A percentile compares a stretch with the other conserved stretches of the same genome.
phyloP scores from a whole-genome alignment of 2,329 filamentous ascomycete genomes.

The Fusarium austroafricanum region DNA sequence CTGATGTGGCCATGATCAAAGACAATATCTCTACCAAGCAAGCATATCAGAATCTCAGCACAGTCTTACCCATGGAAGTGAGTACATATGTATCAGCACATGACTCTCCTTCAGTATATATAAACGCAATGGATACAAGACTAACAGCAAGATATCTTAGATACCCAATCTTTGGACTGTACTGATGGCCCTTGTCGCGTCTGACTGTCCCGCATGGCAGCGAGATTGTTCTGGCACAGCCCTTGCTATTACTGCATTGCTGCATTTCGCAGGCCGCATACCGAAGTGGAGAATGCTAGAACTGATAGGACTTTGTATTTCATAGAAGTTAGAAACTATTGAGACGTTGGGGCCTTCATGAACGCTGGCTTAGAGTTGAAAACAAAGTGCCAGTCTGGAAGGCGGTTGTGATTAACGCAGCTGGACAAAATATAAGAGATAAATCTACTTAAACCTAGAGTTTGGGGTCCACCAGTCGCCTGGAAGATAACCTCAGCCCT shows the following conservation, averaged over 20 bases:
- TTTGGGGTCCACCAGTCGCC: too few relatives aligned
- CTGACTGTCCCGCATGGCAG: neutral
- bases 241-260: neutral
- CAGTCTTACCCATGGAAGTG: neutral
- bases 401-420: too few relatives aligned
- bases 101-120: accelerated
- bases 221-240: constrained; percentile 1
- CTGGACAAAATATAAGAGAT: too few relatives aligned
- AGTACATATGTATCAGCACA: neutral
- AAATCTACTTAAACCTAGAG: too few relatives aligned
- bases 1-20: neutral
- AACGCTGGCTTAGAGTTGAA: too few relatives aligned
- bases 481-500: too few relatives aligned
- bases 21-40: neutral
- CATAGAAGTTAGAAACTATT: too few relatives aligned
- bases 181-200: neutral
- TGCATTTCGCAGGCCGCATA: neutral
- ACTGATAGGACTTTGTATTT: neutral
- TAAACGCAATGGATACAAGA: neutral
- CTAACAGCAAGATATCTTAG: neutral
- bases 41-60: neutral
- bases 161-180: neutral
- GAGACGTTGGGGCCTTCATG: too few relatives aligned
- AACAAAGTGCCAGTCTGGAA: too few relatives aligned
- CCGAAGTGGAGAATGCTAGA: neutral